Evolutionary conservation across 2,329 filamentous ascomycete genomes (phyloP).

Genomic region (Verticillium nonalfalfae): DNA sequence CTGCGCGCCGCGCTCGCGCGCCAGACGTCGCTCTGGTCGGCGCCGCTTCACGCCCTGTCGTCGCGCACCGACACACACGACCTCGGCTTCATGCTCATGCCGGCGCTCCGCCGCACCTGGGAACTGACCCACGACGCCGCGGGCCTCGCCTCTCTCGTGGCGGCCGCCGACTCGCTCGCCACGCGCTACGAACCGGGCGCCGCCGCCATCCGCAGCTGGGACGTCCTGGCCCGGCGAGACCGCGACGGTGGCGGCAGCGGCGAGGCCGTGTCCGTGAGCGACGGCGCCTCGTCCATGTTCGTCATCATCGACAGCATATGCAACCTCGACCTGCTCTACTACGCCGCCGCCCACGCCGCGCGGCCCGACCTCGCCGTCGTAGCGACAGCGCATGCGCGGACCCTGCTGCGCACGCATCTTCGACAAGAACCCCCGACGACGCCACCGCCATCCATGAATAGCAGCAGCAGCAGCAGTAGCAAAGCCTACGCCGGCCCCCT

Average conservation of each 20-base stretch:
- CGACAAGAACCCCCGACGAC: slow-evolving; percentile 11
- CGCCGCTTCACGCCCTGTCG: slow-evolving; percentile 28
- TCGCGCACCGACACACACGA: slow-evolving; percentile 45
- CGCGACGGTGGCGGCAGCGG: no score
- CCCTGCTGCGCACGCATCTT: slow-evolving; percentile 30
- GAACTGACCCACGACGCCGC: slow-evolving; percentile 32
- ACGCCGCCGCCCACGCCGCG: slow-evolving; percentile 25
- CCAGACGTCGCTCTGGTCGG: slow-evolving; percentile 22
- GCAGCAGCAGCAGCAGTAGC: not conserved
- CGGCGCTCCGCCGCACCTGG: slow-evolving; percentile 38
- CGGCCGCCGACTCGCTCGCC: slow-evolving; percentile 35
- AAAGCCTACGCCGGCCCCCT: slow-evolving; percentile 14
- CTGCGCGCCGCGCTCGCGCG: slow-evolving; percentile 2
- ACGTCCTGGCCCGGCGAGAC: slow-evolving; percentile 25
- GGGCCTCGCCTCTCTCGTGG: slow-evolving; percentile 32
- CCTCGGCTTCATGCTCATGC: slow-evolving; percentile 46
- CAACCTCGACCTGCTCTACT: slow-evolving; percentile 31
- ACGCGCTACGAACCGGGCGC: slow-evolving; percentile 32
- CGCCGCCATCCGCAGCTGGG: slow-evolving; percentile 42
- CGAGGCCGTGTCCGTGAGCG: slow-evolving; percentile 10
- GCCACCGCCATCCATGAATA: not conserved
- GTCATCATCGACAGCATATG: slow-evolving; percentile 36
- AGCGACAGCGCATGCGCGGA: slow-evolving; percentile 31
- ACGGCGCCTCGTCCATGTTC: slow-evolving; percentile 10
- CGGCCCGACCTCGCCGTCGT: slow-evolving; percentile 22